phyloP scores from a whole-genome alignment of 2,329 filamentous ascomycete genomes.

The Emydomyces testavorans region DNA sequence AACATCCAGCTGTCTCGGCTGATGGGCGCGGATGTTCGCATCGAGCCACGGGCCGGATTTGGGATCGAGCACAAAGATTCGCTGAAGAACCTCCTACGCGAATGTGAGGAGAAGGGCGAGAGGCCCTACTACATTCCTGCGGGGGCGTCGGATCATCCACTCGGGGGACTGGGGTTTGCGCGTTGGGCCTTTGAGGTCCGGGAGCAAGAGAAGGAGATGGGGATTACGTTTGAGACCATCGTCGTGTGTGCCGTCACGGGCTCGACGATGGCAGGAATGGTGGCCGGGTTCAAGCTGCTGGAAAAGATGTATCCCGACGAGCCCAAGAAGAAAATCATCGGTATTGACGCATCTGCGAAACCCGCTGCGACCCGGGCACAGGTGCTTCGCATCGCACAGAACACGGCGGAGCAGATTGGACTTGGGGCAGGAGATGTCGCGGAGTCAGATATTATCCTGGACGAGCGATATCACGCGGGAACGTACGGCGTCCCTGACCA shows the following conservation, averaged over 20 bases:
- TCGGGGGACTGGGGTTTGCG: conserved; percentile 59
- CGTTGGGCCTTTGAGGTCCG: conserved; percentile 59
- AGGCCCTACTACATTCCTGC: conserved; percentile 63
- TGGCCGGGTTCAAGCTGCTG: conserved; percentile 58
- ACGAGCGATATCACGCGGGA: conserved; percentile 55
- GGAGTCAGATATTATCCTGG: conserved; percentile 50
- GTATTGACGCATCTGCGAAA: conserved; percentile 54
- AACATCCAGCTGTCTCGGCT: conserved; percentile 60
- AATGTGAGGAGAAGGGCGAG: conserved; percentile 43
- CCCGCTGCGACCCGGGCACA: conserved; percentile 52
- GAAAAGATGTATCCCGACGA: conserved; percentile 37
- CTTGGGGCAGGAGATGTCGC: conserved; percentile 49
- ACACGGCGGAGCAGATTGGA: conserved; percentile 53
- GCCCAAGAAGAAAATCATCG: conserved; percentile 47
- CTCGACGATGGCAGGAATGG: conserved; percentile 58
- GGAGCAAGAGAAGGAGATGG: conserved; percentile 49
- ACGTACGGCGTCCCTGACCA: conserved; percentile 57
- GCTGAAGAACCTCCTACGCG: conserved; percentile 43
- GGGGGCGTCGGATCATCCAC: conserved; percentile 57
- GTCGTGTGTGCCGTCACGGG: conserved; percentile 62
- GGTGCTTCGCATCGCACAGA: conserved; percentile 54
- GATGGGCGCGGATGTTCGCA: conserved; percentile 53
- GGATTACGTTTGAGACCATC: conserved; percentile 55
- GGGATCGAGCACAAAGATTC: conserved; percentile 59
- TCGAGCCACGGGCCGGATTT: conserved; percentile 47